These are phyloP conservation scores for Xylaria sp. DNA, from an alignment of 2,329 filamentous ascomycete genomes.

Conservation along the genomic window DNA sequence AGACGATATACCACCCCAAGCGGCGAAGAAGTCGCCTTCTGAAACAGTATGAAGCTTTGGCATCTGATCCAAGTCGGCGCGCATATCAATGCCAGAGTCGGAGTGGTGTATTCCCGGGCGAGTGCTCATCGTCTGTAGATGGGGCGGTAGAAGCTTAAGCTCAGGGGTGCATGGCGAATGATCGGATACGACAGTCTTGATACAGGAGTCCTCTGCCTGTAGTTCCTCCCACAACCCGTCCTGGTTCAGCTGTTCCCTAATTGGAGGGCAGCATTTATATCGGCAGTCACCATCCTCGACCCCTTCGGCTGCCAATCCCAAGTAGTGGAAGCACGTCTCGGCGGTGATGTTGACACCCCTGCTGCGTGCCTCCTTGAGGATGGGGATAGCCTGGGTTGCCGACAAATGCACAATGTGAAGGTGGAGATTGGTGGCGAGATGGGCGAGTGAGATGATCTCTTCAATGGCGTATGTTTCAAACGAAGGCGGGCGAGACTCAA, in stretches of 20 bases:
- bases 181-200: conserved; percentile 92
- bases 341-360: conserved; percentile 87
- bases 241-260: conserved; percentile 83
- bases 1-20: conserved; percentile 95
- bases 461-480: conserved; percentile 94
- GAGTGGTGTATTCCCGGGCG: conserved; percentile 57
- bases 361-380: conserved; percentile 78
- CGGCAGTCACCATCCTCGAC: conserved; percentile 87
- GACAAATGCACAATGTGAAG: conserved; percentile 95
- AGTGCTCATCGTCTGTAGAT: conserved; percentile 63
- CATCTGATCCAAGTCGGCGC: conserved; percentile 49
- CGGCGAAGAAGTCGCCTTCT: conserved; percentile 89
- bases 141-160: conserved; percentile 84
- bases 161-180: conserved; percentile 97
- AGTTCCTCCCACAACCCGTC: conserved; percentile 90
- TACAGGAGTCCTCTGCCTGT: conserved; percentile 75
- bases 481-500: conserved; percentile 85
- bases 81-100: conserved; percentile 66
- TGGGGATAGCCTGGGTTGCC: conserved; percentile 86
- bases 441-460: conserved; percentile 84
- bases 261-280: conserved; percentile 95
- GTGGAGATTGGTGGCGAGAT: conserved; percentile 81
- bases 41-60: conserved; percentile 54
- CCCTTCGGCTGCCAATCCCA: conserved; percentile 83
- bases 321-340: conserved; percentile 96